Evolutionary conservation across 768 basidiomycete species (phyloP), one percentile per base, ranked within the genome.

Genomic region (Infundibulicybe gibba): DNA sequence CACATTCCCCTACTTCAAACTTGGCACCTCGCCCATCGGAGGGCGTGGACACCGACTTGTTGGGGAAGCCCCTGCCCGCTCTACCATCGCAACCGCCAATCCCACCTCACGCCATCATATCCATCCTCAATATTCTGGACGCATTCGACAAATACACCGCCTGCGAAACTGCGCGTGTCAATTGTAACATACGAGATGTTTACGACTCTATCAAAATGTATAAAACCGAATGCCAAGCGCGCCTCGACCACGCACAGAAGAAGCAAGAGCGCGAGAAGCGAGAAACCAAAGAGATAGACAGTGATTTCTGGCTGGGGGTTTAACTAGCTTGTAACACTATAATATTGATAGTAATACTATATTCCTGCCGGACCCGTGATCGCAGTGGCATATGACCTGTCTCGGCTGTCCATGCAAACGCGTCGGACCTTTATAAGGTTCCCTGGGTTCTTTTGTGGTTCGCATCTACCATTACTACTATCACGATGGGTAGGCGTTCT

Each of bases 131-230:
- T 45, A 55, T 71, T 25, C 59, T 74, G 11, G 66, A 69, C 40
- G 25, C 44, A 17, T 57, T 67, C 52, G 64, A 71, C 45, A 52
- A 55, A 34, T 69, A 71, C 46, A 53, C 69, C 20, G 51, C 49
- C 4, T 34, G 40, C 32, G 56, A 63, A 32, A 55, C 62, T 4
- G 42, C 52, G 17, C 58, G 56, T 30, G 47, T 60, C 9, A 54
- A 58, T 32, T 49, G 49, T 10, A 48, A 48, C 21, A 62, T 66
- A n/a, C 45, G 40, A 15, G 62, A 63, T 30, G 49, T 52, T 8
- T 49, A 49, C 21, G 44, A 46, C n/a, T 46, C 53, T 31, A 46
- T 64, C 37, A 42, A 54, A 20, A 45, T 45, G n/a, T 57, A 50
- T 43, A 59, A 52, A 41, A 39, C 47, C 25, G 59, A 57, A 53